Evolutionary conservation across 805 yeast genomes (phyloP).

Genomic region (Suhomyces prunicola): DNA sequence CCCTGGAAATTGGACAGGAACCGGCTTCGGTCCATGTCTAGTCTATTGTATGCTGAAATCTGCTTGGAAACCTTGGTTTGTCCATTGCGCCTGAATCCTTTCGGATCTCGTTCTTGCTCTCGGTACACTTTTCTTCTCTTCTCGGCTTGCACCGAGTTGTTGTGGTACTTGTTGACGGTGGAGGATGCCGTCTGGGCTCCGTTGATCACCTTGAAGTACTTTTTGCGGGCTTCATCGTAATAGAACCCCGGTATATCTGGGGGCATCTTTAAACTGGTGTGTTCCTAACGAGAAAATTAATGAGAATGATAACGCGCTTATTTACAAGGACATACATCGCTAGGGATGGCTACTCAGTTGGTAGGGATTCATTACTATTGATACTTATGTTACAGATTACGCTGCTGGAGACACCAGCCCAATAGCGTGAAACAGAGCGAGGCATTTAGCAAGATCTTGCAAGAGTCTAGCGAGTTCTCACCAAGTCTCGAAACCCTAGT

Average conservation of each 20-base stretch:
- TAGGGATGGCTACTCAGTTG: too few relatives aligned
- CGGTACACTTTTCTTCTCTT: conserved; percentile 13
- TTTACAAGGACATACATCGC: too few relatives aligned
- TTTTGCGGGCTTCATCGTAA: conserved; percentile 24
- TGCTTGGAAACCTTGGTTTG: background rate
- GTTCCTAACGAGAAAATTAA: background rate
- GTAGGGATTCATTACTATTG: too few relatives aligned
- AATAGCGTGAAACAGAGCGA: too few relatives aligned
- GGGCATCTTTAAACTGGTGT: background rate
- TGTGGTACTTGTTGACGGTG: conserved; percentile 22
- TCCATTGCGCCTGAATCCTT: background rate
- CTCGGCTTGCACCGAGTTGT: conserved; percentile 23
- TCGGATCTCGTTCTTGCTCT: background rate
- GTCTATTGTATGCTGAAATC: background rate
- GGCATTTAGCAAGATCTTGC: background rate
- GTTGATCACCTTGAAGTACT: conserved; percentile 33
- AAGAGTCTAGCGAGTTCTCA: too few relatives aligned
- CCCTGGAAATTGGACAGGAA: background rate
- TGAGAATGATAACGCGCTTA: background rate
- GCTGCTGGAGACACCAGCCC: too few relatives aligned
- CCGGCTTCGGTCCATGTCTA: background rate
- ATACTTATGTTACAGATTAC: too few relatives aligned
- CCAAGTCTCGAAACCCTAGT: too few relatives aligned
- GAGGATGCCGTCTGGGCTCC: conserved; percentile 20
- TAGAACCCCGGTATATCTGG: conserved; percentile 32